Base-by-base conservation (phyloP, 495 filamentous ascomycete species). In the Penicillium alfredii region DNA sequence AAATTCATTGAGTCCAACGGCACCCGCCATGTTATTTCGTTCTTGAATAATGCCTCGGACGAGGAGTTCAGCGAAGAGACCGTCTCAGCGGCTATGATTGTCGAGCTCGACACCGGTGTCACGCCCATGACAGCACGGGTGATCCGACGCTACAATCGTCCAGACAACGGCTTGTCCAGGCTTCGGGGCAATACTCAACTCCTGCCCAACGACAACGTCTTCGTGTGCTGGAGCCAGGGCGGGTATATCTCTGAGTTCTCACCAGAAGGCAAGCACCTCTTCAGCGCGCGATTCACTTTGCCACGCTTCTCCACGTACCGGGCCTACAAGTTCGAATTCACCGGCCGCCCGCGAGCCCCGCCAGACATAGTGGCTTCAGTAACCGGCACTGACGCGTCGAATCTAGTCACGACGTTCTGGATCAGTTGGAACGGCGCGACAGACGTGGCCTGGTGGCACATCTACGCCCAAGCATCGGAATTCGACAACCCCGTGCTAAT, bases 171-270 rank as follows among this genome's bases (percentile, higher is more conserved):
- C 64, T 33, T 70, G 6, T 68, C 71, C 3, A 68, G 68, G 14
- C 72, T 71, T 4, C 76, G 77, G 40, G 78, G 77, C 7, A 77
- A 71, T 38, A 58, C 71, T 3, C 78, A 80, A 44, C 44, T 68
- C 3, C 61, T 80, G 2, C 64, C 74, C 0, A 55, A 60, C 22
- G 66, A 69, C 19, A 75, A 77, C 41, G 58, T 68, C n/a, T 66
- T 78, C 12, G 63, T 74, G 8, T 72, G 74, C 42, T 80, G 74
- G 74, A 75, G 75, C 17, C 65, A 71, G 14, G 55, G 60, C 16
- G 66, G 68, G 0, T 69, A 68, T 23, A 57, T 73, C 33, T 74
- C 68, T 1, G 76, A 80, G 42, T 73, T 66, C 44, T 56, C 60
- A 0, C 33, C 55, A 1, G 62, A 74, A 14, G 76, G 78, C 0